A percentile compares a stretch with the other conserved stretches of the same genome.
These are phyloP conservation scores for Monilinia vaccinii-corymbosi DNA, from an alignment of 2,329 filamentous ascomycete genomes.

Conservation along the genomic window DNA sequence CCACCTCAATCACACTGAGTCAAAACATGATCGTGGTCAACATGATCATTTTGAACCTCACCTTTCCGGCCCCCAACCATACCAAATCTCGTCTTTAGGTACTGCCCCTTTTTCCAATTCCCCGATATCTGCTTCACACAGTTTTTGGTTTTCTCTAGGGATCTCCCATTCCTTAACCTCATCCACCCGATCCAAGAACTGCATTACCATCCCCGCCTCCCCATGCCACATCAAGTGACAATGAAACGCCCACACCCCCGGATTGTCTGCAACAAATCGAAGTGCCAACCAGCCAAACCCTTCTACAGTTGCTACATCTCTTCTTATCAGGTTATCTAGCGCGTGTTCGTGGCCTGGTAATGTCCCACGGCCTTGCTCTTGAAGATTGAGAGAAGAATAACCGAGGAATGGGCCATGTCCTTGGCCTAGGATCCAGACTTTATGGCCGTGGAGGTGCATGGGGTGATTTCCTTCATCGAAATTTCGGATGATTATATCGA, in stretches of 20 bases:
- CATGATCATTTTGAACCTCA: conserved; percentile 8
- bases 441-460: conserved; percentile 68
- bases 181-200: conserved; percentile 43
- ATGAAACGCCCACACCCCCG: conserved; percentile 49
- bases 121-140: conserved; percentile 36
- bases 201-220: conserved; percentile 50
- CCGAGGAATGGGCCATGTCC: conserved; percentile 56
- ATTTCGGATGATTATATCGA: conserved; percentile 73
- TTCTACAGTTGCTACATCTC: conserved; percentile 45
- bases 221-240: conserved; percentile 52
- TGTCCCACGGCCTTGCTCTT: conserved; percentile 26
- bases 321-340: conserved; percentile 36
- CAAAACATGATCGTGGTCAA: not conserved
- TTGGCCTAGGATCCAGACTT: conserved; percentile 49
- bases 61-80: conserved; percentile 26
- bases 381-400: conserved; percentile 33
- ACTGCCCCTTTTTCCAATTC: conserved; percentile 40
- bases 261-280: conserved; percentile 46
- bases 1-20: not conserved
- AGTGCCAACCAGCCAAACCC: conserved; percentile 47
- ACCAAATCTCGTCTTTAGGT: conserved; percentile 41
- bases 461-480: conserved; percentile 62
- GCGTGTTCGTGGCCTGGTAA: conserved; percentile 30
- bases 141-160: conserved; percentile 35
- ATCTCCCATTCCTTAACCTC: conserved; percentile 35